A percentile compares a stretch with the other conserved stretches of the same genome.
These are phyloP conservation scores for Ulmus americana DNA, from an alignment of 331 rosid genomes.

Conservation along the genomic window DNA sequence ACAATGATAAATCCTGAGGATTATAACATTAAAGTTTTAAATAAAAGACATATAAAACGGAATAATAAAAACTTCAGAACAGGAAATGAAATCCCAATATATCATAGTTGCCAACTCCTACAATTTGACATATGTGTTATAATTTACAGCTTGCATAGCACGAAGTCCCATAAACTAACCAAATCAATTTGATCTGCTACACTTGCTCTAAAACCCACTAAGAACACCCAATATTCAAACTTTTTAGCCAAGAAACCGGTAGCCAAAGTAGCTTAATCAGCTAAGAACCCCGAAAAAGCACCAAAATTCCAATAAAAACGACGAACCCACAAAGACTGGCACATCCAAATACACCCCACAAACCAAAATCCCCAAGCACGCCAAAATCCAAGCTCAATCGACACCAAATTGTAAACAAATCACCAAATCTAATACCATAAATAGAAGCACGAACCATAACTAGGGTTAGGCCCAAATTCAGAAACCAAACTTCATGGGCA, in stretches of 20 bases:
- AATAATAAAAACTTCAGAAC: background rate
- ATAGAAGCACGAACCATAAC: constrained; percentile 29
- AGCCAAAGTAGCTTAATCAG: constrained; percentile 33
- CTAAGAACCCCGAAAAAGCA: constrained; percentile 24
- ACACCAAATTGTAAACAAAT: constrained; percentile 20
- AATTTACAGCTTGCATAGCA: background rate
- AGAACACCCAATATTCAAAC: background rate
- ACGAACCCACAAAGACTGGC: constrained; percentile 16
- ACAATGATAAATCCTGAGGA: too few relatives aligned
- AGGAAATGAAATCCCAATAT: background rate
- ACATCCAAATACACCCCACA: constrained; percentile 26
- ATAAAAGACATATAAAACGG: background rate
- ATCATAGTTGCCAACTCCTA: background rate
- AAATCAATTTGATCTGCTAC: constrained; percentile 18
- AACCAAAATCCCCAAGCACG: constrained; percentile 24
- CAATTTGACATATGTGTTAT: background rate
- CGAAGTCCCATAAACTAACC: background rate
- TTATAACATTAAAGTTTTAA: too few relatives aligned
- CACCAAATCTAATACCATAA: constrained; percentile 38
- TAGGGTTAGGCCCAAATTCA: constrained; percentile 68
- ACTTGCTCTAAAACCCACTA: constrained; percentile 1
- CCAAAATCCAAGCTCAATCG: constrained; percentile 28
- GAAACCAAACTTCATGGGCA: constrained; percentile 24
- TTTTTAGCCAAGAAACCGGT: constrained; percentile 21
- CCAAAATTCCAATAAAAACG: constrained; percentile 15